Evolutionary conservation across 164 flowering plant genomes (phyloP), one percentile per base, ranked within the genome.

Genomic region (Kingdonia uniflora): DNA sequence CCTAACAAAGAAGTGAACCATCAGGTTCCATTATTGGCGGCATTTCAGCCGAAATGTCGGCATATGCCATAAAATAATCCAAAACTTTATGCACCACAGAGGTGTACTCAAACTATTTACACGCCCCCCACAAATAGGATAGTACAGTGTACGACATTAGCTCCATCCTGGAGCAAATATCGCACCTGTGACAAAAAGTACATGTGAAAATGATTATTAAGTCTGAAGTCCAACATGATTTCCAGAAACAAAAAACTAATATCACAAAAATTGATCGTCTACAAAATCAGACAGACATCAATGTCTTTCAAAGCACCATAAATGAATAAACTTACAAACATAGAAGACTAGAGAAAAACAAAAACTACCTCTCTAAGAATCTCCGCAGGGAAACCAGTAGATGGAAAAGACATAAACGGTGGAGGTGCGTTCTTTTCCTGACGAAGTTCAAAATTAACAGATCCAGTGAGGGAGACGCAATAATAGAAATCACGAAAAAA

Each of bases 91-190:
- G 8, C 35, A 29, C 35, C 35, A 29, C 35, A 29, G 8, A 29
- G 8, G 16, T n/a, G 43, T n/a, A n/a, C 35, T 29, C 8, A 8
- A 29, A 29, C 35, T 29, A 29, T 3, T 3, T 29, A 8, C 35
- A 29, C 35, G 4, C 35, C 6, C 35, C n/a, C n/a, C n/a, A n/a
- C 66, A 70, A 54, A 65, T 71, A 78, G 73, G 88, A 76, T 60
- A 57, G 70, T 81, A 79, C 95, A 89, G 95, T 68, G 90, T 86
- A 89, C 99, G 96, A 89, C 96, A 94, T 86, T 80, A 76, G 92
- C 99, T 87, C 99, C 92, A 77, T 78, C 81, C 75, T 66, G 96
- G 99, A 94, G 99, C 96, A 77, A 89, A 94, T 83, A 89, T 94
- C 97, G 99, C 95, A 89, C 85, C 97, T 94, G 86, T 69, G 86